Conservation (phyloP, 345 rosid species). For the Excoecaria agallocha region DNA sequence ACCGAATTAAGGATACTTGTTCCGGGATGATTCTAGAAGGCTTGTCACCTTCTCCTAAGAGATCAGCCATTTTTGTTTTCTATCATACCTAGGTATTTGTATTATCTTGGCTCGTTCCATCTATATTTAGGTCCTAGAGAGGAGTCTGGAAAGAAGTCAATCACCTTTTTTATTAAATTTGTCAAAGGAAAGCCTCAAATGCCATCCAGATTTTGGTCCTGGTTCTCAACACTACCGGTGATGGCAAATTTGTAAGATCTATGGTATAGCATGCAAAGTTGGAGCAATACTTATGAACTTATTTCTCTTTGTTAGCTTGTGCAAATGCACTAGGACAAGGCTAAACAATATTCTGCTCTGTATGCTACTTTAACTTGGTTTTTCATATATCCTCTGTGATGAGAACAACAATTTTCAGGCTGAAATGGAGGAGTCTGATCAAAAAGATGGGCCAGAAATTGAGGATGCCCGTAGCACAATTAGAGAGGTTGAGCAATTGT, state of each 20-base stretch:
- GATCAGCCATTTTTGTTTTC: neutral
- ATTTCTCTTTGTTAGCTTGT: neutral
- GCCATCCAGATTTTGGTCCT: no score
- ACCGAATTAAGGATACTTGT: neutral
- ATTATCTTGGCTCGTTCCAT: neutral
- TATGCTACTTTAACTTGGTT: neutral
- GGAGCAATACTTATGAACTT: neutral
- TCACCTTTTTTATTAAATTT: no score
- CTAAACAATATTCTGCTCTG: neutral
- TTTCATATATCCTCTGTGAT: neutral
- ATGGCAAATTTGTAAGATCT: no score
- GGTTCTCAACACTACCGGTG: no score
- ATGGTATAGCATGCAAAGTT: neutral
- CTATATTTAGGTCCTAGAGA: neutral
- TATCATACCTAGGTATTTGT: no score
- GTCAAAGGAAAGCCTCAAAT: no score
- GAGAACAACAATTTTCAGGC: conserved; percentile 36
- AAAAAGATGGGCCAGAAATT: conserved; percentile 56
- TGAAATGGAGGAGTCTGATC: conserved; percentile 56
- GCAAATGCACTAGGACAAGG: neutral
- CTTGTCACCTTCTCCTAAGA: neutral
- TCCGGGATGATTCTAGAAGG: neutral
- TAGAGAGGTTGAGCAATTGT: conserved; percentile 54
- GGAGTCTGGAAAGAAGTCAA: neutral
- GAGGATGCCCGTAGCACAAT: conserved; percentile 68